Base-by-base conservation (phyloP, 257 asterid genomes). In the Solanum corneliomulleri region DNA sequence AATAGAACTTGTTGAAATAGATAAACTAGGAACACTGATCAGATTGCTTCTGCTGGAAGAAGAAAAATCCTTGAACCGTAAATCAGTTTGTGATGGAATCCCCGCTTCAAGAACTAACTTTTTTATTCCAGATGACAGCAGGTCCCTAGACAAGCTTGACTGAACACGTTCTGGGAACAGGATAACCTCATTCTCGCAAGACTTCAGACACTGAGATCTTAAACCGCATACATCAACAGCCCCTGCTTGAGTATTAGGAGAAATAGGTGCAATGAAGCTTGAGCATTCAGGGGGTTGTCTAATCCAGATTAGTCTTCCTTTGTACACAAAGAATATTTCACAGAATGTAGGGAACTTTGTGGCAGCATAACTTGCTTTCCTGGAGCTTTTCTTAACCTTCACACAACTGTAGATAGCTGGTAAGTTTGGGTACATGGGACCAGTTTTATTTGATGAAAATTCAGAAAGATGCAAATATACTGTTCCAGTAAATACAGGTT, bases 301-400 rank as follows among this genome's bases (percentile, higher is more conserved):
- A 66, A 88, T 93, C 98, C 98, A 94, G 75, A 95, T 89, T 77
- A 93, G 89, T 87, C 93, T 95, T 85, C 97, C 96, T 78, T 94
- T 95, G 93, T 91, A 86, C 84, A 96, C 95, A 66, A 93, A 96
- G 92, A 93, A 93, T 89, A 95, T 92, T 90, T 94, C 94, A 90
- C 98, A 96, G 86, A 88, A 95, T 13, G 93, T 86, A 82, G 98
- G 98, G 80, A 92, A 95, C 31, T 90, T 56, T 87, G 90, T 90
- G 80, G 95, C 96, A 76, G 92, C 91, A 88, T 74, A 92, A 82
- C 95, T 92, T 89, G 95, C 95, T 90, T 96, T 93, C 86, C 88
- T 83, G 39, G 98, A 96, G 88, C 91, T 91, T 87, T 81, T 94
- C 89, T 92, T 93, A 89, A 92, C 93, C 91, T 92, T 94, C 88